Evolutionary conservation across 768 basidiomycete species (phyloP), one percentile per base, ranked within the genome.

Genomic region (Termitomyces sp.): DNA sequence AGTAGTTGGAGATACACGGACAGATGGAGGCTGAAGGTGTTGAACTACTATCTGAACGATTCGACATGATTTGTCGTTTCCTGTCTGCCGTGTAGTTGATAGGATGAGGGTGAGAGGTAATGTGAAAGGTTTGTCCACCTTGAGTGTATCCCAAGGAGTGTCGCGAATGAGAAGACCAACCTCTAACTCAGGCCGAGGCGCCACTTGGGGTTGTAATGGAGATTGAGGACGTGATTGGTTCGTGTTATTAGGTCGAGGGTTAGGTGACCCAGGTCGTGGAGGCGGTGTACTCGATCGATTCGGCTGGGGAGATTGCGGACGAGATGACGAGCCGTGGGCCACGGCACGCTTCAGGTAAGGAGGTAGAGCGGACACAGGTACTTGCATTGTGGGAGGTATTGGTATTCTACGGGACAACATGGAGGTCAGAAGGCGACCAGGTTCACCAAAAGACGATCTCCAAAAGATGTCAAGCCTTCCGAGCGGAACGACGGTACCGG

Each of bases 401-500:
- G 90, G 89, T 59, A 95, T 86, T 44, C 87, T 79, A 50, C 94
- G 84, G 20, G 93, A 92, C 2, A 98, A 75, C 77, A 90, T 90
- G 9, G 94, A 94, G 2, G 94, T 96, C 31, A 95, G 74, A 2
- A 98, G 76, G 29, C 92, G 81, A 0, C 94, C 95, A 28, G 87
- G 87, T 72, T 95, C 92, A 9, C 92, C 92, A 62, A 87, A 88
- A 3, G 84, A 81, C 7, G 93, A 92, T 46, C 85, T 75, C 95
- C 95, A 98, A 13, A 84, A 83, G 46, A 98, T 87, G 66, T 97
- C 93, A 24, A 96, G 77, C 57, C 89, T 77, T n/a, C 94, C 94
- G 4, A 97, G 81, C 16, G 92, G 82, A 18, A 95, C 80, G 42
- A 87, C 74, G 24, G 79, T 79, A 2, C 95, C 95, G 0, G 91